Base-by-base conservation (phyloP, 805 yeast genomes). In the Myxozyma mucilagina region DNA sequence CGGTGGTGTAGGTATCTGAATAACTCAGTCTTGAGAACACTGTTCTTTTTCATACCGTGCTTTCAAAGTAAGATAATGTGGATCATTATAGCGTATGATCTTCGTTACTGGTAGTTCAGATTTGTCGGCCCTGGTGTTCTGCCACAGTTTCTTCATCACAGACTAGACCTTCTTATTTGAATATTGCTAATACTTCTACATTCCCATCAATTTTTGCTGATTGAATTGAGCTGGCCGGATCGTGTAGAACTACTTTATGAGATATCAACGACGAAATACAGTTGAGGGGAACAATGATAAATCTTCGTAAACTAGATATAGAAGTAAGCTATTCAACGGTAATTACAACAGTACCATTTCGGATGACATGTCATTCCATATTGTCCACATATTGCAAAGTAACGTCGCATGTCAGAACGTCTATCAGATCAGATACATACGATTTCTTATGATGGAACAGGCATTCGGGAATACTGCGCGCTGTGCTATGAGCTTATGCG, bases 21-120 rank as follows among this genome's bases (percentile, higher is more conserved):
- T 76, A 70, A 86, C 92, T 61, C 98, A 78, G 68, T 84, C 85
- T 69, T 90, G 87, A 3, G 90, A 86, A 0, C 97, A 97, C 74
- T 86, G 84, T 4, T 80, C 85, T 14, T 78, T 76, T 20, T 80
- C 38, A 16, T 41, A 56, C n/a, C 61, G 53, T 13, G 59, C 50
- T 59, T 62, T 64, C 38, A 64, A 62, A 16, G 59, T 60, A 5
- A 55, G 39, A 32, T 59, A 58, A 18, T 42, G 39, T 7, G 66
- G 43, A 10, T 35, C 8, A 47, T 62, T 62, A 9, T 59, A 35
- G 29, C 52, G 47, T 14, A 53, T 56, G 14, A 59, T 35, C 11
- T 36, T 11, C 18, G 47, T 20, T 29, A 59, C 59, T 14, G 41
- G 45, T 13, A 62, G 31, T 20, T 62, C 66, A 24, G 47, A 29